Evolutionary conservation across 805 yeast genomes (phyloP).

Genomic region (Hanseniaspora guilliermondii): DNA sequence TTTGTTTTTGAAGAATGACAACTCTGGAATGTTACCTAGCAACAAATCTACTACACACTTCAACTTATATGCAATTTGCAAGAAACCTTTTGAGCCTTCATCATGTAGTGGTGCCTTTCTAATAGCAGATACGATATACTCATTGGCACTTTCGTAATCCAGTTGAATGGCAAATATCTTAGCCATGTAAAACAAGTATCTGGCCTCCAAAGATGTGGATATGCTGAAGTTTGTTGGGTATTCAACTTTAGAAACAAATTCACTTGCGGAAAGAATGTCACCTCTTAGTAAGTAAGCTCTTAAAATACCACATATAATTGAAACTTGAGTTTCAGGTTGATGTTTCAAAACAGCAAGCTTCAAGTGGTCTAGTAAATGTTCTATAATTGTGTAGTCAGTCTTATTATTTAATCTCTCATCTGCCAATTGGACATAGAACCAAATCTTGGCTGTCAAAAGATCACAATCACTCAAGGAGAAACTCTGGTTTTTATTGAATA

Average conservation of each 20-base stretch:
- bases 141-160: constrained; percentile 82
- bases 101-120: constrained; percentile 87
- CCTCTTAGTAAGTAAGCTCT: constrained; percentile 68
- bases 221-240: constrained; percentile 62
- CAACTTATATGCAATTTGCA: constrained; percentile 80
- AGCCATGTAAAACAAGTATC: constrained; percentile 86
- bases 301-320: constrained; percentile 70
- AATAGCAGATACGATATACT: constrained; percentile 83
- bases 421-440: constrained; percentile 64
- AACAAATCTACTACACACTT: constrained; percentile 78
- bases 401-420: constrained; percentile 23
- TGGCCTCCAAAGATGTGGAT: constrained; percentile 75
- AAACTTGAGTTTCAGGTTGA: constrained; percentile 83
- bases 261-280: constrained; percentile 77
- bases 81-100: constrained; percentile 66
- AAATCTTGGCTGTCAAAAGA: constrained; percentile 72
- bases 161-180: constrained; percentile 82
- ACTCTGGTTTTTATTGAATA: constrained; percentile 33
- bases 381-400: constrained; percentile 43
- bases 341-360: constrained; percentile 86
- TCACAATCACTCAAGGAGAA: constrained; percentile 58
- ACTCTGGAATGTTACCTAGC: constrained; percentile 93
- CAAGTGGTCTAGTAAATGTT: constrained; percentile 50
- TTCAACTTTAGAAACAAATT: constrained; percentile 74
- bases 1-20: constrained; percentile 62